Base-by-base conservation (phyloP, 331 rosid species). In the Cucumis variabilis region DNA sequence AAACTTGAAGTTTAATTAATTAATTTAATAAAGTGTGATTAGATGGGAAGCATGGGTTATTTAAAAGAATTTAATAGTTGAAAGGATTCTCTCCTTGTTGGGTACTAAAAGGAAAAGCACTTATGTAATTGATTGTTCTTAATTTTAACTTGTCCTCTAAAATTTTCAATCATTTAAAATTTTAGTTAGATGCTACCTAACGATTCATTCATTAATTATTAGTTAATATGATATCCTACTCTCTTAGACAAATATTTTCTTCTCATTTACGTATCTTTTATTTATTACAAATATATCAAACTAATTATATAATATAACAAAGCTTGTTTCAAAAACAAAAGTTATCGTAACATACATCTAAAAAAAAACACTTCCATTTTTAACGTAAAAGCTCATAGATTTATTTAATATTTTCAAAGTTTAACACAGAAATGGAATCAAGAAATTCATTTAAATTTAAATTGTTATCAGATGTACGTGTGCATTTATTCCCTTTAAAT, bases 71-170 rank as follows among this genome's bases (percentile, higher is more conserved):
- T 16, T 72, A 72, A 72, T 71, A 71, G n/a, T 17, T 30, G 78
- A 72, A 72, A 72, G 78, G 78, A 72, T 72, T 72, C 78, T 72
- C 51, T 72, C 2, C 78, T 33, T 17, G 78, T 72, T 72, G 78
- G 14, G 24, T 72, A 72, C 78, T 33, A 72, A 72, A 72, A 72
- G 78, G 50, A 24, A 30, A 24, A 72, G 15, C 78, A 72, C 78
- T 72, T 72, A 17, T 15, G 12, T 12, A 27, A 69, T 72, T 72
- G 12, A 11, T 73, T 73, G 4, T 73, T 73, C 25, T 73, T 73
- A 37, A 37, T 33, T n/a, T 72, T 30, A 72, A 69, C 44, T 72
- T 33, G 78, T 17, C 25, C 25, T 72, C 51, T 72, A 33, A 72
- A 30, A 72, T 16, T 33, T 33, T 16, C n/a, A 33, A 33, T 19